Base-by-base conservation (phyloP, 108 stramenopile genomes). In the Cyclostephanos tholiformis region DNA sequence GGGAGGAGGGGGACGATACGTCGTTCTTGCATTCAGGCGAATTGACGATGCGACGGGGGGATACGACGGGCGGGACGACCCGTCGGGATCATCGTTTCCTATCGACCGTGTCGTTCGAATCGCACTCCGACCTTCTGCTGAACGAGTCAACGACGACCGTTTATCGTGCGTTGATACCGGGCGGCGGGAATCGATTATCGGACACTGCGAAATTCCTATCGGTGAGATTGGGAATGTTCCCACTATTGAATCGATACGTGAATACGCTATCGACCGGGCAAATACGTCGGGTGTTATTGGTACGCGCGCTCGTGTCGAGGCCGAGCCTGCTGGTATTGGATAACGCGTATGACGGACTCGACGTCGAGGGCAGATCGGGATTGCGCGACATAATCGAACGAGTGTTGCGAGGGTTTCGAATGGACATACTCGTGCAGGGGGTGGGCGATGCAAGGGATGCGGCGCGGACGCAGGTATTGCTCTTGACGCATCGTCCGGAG, bases 311-410 rank as follows among this genome's bases (percentile, higher is more conserved):
- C 46, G 81, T 87, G 5, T 49, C 49, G 0, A 73, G 75, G 38
- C 93, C 93, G 1, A 49, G 62, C 44, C 57, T 94, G 38, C 63
- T 94, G 63, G 32, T 94, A 41, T 61, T 94, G 17, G 93, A 94
- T 76, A 91, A 94, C 78, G 87, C 89, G 29, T 88, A 89, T 81
- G 93, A 94, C 74, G 93, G 93, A 6, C 77, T 91, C 38, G 93
- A 94, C 82, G 79, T 84, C 20, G 64, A 77, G 27, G 86, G 85
- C 8, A 71, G 90, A 22, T 38, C 67, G 16, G 79, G 76, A 13
- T 64, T 91, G 52, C 57, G 68, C 20, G 84, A 89, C 22, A 64
- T 91, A 26, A 74, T 91, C 9, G 72, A 83, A 13, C 67, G 84
- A 53, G 89, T 88, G 8, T 43, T 90, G 52, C 30, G 44, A 20